Percentiles rank a stretch among this genome's conserved stretches.
Conservation (phyloP, 495 filamentous ascomycete genomes). For the Penicillium waksmanii region DNA sequence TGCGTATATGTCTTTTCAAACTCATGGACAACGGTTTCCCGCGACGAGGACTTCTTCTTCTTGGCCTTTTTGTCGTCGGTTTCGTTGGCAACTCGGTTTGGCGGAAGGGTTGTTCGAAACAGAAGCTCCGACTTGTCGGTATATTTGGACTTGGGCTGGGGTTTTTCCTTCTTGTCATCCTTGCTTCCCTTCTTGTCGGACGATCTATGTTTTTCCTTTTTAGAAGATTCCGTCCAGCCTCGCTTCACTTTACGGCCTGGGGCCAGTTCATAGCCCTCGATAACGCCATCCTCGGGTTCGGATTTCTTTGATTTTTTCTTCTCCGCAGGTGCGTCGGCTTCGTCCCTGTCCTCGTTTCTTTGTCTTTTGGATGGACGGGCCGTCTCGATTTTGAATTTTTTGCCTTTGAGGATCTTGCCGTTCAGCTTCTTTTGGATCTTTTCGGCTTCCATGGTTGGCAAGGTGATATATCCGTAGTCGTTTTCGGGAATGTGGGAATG, state of each 20-base stretch:
- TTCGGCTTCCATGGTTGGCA: constrained; percentile 79
- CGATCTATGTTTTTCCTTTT: constrained; percentile 52
- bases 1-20: constrained; percentile 79
- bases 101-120: constrained; percentile 79
- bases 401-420: constrained; percentile 80
- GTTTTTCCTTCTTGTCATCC: constrained; percentile 58
- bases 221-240: constrained; percentile 79
- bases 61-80: constrained; percentile 47
- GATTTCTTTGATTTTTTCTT: constrained; percentile 59
- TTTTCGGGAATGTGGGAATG: constrained; percentile 83
- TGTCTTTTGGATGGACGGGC: constrained; percentile 65
- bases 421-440: constrained; percentile 93
- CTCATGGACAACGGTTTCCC: constrained; percentile 74
- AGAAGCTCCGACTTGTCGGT: constrained; percentile 77
- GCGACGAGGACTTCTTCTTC: constrained; percentile 54
- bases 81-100: constrained; percentile 47
- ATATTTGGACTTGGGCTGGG: constrained; percentile 71
- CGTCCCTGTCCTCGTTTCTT: constrained; percentile 36
- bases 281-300: constrained; percentile 63
- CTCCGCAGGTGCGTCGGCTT: constrained; percentile 24
- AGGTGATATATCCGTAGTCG: constrained; percentile 84
- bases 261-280: constrained; percentile 73
- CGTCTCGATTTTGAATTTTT: constrained; percentile 80
- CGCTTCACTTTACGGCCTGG: constrained; percentile 79
- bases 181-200: constrained; percentile 51